Base-by-base conservation (phyloP, 1,284 basidiomycete species). In the Trametes polyzona region DNA sequence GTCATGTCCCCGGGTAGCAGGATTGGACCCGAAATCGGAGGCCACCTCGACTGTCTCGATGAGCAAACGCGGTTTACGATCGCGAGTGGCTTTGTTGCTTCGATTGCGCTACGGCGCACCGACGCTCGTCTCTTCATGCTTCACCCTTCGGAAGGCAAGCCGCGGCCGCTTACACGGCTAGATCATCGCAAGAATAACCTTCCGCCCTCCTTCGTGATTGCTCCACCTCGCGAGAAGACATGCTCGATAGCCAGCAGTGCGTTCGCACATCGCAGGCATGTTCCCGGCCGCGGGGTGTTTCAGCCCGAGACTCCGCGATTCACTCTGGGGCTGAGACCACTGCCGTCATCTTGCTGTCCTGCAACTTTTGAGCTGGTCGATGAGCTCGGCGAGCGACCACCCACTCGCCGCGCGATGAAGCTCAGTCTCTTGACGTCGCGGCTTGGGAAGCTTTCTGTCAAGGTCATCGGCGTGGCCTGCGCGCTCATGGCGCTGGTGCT, bases 111-210 rank as follows among this genome's bases (percentile, higher is more conserved):
- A 47, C 21, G 19, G 29, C 24, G 27, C 29, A 35, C 47, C 24
- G 39, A 43, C 40, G 39, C 37, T 44, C 24, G 42, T 46, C 37
- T 43, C 59, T 61, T 55, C 59, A 58, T 56, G 39, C 27, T 58
- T 50, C 59, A 58, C 59, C 33, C 27, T 58, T 50, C 49, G 41
- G 23, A 24, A 19, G 3, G 32, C 26, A 12, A 39, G 24, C 53
- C 40, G 46, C 52, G 11, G 14, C 37, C 43, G 53, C 37, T 55
- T 55, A 24, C 44, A 24, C 5, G 43, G 44, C 12, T 33, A 33
- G 33, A 52, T 52, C 52, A 52, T 47, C 56, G 56, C 56, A 17
- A 53, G 24, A 58, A 43, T 6, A 23, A 17, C 44, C 21, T 23
- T 24, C 30, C 39, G 23, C 50, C 32, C 39, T 16, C 16, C 27